phyloP scores from a whole-genome alignment of 495 filamentous ascomycete species.

The Aspergillus mulundensis region DNA sequence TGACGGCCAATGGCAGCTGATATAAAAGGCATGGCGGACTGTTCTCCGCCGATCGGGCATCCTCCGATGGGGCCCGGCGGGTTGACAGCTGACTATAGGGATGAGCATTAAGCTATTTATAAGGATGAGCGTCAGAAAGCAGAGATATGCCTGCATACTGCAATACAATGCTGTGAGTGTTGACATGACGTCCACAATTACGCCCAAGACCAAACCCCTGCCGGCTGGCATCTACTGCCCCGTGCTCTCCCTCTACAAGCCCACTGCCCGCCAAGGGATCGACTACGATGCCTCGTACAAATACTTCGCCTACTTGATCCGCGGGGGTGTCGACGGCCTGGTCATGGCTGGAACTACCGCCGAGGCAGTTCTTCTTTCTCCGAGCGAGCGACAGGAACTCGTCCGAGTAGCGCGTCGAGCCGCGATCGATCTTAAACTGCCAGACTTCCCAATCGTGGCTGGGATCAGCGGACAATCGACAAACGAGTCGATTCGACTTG shows the following conservation, averaged over 20 bases:
- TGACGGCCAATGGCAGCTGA: not conserved
- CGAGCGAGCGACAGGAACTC: slow-evolving; percentile 47
- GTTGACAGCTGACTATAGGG: too few relatives aligned
- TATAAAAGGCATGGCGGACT: not conserved
- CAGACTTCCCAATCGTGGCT: slow-evolving; percentile 50
- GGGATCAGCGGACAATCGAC: slow-evolving; percentile 58
- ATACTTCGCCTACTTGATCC: slow-evolving; percentile 27
- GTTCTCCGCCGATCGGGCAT: not conserved
- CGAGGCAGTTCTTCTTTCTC: slow-evolving; percentile 54
- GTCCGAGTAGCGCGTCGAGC: slow-evolving; percentile 44
- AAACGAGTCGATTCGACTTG: slow-evolving; percentile 60
- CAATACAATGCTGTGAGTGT: not conserved
- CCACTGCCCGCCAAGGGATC: slow-evolving; percentile 33
- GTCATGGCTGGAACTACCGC: slow-evolving; percentile 57
- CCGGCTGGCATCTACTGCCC: slow-evolving; percentile 39
- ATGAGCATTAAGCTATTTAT: too few relatives aligned
- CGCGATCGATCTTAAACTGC: slow-evolving; percentile 57
- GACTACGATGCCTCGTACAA: slow-evolving; percentile 36
- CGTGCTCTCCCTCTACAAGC: slow-evolving; percentile 35
- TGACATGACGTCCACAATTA: slow-evolving; percentile 22
- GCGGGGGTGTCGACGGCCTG: slow-evolving; percentile 44
- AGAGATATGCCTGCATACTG: too few relatives aligned
- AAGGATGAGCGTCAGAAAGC: too few relatives aligned
- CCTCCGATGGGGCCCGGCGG: not conserved
- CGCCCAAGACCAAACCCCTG: slow-evolving; percentile 21